Base-by-base conservation (phyloP, 257 asterid genomes). In the Hygrophila difformis region DNA sequence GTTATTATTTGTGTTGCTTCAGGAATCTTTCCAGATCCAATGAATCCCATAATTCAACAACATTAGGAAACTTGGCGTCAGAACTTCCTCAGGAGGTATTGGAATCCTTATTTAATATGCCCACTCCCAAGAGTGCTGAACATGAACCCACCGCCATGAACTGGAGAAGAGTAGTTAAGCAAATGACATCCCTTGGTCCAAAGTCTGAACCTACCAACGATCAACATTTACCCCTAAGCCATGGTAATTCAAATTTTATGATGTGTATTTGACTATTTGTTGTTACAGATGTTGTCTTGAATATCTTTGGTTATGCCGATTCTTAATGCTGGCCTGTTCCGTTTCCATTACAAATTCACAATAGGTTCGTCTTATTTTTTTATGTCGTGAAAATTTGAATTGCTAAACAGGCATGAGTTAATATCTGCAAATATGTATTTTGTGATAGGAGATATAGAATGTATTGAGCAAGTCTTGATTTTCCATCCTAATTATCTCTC, bases 141-240 rank as follows among this genome's bases (percentile, higher is more conserved):
- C 87, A 55, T 15, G 93, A 82, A 55, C 96, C 93, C 39, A 68
- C 60, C 55, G 53, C 65, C 53, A 72, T 91, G 96, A 82, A 91
- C 66, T 91, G 98, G 98, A 91, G 79, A 69, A 82, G 74, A 34
- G 67, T 91, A 9, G 93, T 78, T 18, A 82, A 79, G 70, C 70
- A 91, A 86, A 50, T 91, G 76, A 29, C 77, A 33, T 76, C 93
- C 43, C 68, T 74, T 60, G 81, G 94, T 48, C 87, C 58, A 47
- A 80, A 68, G 44, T 49, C 35, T 60, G 79, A 73, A 40, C 67
- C 80, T 58, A 64, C 23, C 48, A 72, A 49, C 21, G 55, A 47
- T 58, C 73, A 62, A 55, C 40, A 51, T 39, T 60, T 13, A 42
- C 68, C 56, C 60, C 62, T 51, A 48, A 51, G 53, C 40, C 42